Percentiles rank a stretch among this genome's conserved stretches.
phyloP scores from a whole-genome alignment of 495 filamentous ascomycete species.

The Tricharina praecox region DNA sequence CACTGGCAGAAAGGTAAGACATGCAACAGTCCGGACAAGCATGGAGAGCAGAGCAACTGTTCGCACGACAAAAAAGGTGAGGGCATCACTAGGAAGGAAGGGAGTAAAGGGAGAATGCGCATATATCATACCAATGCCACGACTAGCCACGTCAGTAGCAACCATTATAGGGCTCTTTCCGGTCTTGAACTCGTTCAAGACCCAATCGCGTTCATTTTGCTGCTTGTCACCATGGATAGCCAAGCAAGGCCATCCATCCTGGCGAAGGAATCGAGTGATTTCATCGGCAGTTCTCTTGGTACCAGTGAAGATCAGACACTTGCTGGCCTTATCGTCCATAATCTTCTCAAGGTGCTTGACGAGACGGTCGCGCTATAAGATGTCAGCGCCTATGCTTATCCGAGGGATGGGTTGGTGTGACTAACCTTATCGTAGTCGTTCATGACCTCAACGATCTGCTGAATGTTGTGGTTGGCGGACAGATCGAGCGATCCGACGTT shows the following conservation, averaged over 20 bases:
- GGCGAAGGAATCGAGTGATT: conserved; percentile 93
- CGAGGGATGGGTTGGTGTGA: neutral
- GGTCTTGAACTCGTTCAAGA: conserved; percentile 97
- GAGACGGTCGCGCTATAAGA: conserved; percentile 90
- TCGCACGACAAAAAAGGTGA: conserved; percentile 28
- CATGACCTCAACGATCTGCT: conserved; percentile 89
- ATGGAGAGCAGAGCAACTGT: conserved; percentile 75
- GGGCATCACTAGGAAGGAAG: conserved; percentile 27
- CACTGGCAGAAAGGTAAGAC: conserved; percentile 27
- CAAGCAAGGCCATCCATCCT: conserved; percentile 96
- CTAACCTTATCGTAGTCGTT: conserved; percentile 89
- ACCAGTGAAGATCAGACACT: conserved; percentile 88
- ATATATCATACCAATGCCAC: conserved; percentile 98
- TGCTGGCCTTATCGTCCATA: conserved; percentile 90
- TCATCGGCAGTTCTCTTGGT: conserved; percentile 98
- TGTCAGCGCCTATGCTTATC: conserved; percentile 35
- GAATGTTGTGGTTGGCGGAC: conserved; percentile 95
- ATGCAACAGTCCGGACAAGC: conserved; percentile 26
- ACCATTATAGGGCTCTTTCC: conserved; percentile 92
- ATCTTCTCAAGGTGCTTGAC: conserved; percentile 95
- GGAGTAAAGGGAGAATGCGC: conserved; percentile 34
- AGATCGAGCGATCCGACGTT: conserved; percentile 96
- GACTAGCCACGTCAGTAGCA: conserved; percentile 94
- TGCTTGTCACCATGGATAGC: conserved; percentile 99
- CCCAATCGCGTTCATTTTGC: conserved; percentile 98